Evolutionary conservation across 2,329 filamentous ascomycete species (phyloP), one percentile per base, ranked within the genome.

Genomic region (Mycosphaerella sp.): DNA sequence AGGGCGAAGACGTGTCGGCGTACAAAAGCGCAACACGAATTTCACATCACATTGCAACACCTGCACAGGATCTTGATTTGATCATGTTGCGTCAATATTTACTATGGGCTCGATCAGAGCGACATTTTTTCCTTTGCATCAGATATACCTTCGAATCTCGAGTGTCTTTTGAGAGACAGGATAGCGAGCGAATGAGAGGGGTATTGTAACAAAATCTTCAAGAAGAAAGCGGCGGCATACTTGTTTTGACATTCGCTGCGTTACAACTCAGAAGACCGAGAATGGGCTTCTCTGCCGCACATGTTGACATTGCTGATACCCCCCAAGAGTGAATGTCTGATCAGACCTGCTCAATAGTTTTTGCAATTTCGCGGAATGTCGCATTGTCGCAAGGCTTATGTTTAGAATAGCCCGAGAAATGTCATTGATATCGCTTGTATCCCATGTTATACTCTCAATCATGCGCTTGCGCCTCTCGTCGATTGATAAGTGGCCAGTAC

Each of bases 51-150:
- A 52, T 27, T 27, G 37, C 45, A 41, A 27, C 18, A 48, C 45
- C 53, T 58, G 51, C 54, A 58, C 54, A 59, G 50, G 39, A 57
- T 53, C 49, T 55, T 36, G 43, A 52, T 43, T 52, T 51, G 54
- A 50, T 52, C 52, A 53, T 34, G 10, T 34, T 34, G 30, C 30
- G 30, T 36, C 41, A 45, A 42, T 25, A 47, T 43, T 17, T 51
- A 28, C 40, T 32, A 43, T 27, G 4, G 25, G 49, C 45, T 52
- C 36, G 2, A 41, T 35, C 45, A 25, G 48, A 41, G 45, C 45
- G n/a, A 18, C 37, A 48, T 48, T 27, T 21, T 25, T 25, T 25
- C 21, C 45, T 18, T 48, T 41, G 45, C 45, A 48, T 48, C 45
- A 41, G 12, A 16, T 40, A 30, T 36, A 41, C 45, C 25, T 41